Conservation (phyloP, 2,329 filamentous ascomycete genomes). For the Pseudogymnoascus sp. region DNA sequence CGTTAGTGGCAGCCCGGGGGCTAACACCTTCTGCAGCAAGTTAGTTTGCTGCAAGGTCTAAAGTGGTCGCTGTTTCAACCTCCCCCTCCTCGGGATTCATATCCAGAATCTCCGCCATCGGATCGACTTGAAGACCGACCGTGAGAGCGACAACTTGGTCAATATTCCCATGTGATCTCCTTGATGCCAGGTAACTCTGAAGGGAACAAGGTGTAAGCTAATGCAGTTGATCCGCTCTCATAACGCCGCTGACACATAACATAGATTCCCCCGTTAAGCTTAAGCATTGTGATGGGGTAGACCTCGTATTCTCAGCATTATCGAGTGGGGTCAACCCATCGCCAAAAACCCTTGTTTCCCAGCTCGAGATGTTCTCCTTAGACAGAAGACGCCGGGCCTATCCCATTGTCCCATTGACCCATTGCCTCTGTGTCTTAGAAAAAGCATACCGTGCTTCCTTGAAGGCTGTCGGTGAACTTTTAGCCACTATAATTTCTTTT, state of each 20-base stretch:
- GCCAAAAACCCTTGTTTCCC: neutral
- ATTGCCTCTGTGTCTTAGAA: neutral
- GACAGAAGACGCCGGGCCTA: neutral
- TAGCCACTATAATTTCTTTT: neutral
- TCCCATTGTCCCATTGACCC: neutral
- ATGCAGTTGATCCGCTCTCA: neutral
- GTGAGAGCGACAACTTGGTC: neutral
- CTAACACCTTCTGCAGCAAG: neutral
- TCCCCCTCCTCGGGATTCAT: neutral
- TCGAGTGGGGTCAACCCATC: neutral
- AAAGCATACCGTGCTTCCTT: neutral
- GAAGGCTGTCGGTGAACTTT: neutral
- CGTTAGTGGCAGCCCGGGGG: neutral
- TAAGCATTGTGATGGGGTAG: neutral
- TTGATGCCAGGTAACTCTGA: neutral
- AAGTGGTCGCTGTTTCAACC: neutral
- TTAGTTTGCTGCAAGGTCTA: neutral
- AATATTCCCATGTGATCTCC: slow-evolving; percentile 2
- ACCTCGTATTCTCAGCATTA: neutral
- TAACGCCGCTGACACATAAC: neutral
- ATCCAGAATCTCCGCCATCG: neutral
- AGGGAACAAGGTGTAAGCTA: neutral
- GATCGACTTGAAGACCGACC: neutral
- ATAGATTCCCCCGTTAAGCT: neutral
- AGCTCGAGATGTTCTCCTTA: neutral